Base-by-base conservation (phyloP, 768 basidiomycete genomes). In the Cytidiella melzeri region DNA sequence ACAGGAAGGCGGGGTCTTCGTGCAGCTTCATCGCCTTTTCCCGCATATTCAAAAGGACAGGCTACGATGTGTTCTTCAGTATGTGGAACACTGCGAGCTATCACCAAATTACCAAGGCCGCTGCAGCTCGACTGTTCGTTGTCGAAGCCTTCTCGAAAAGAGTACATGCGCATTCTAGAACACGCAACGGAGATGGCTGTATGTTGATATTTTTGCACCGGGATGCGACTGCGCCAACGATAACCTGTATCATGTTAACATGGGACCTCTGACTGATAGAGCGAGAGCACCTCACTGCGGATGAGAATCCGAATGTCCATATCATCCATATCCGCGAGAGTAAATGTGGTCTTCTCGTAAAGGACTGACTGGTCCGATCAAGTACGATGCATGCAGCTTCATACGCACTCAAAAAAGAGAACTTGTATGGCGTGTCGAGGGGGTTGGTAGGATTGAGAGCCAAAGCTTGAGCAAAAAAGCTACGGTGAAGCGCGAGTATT, bases 381-480 rank as follows among this genome's bases (percentile, higher is more conserved):
- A 82, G 58, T 5, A 83, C 70, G 24, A 60, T 60, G 45, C 69
- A 77, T 5, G 79, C 77, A 43, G 74, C 69, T 23, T 72, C 66
- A 64, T 81, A 81, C 19, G 77, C 72, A 9, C 73, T 71, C 13
- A 70, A 47, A 43, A 82, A 76, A 7, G 80, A 82, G 27, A 72
- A 69, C 23, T 70, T 64, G 53, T 76, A 75, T 5, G 73, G 71
- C 45, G 73, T 75, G 43, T 62, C 60, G 52, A 79, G 56, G 0
- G 81, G 78, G 53, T 79, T 69, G 1, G 64, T 57, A 1, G 76
- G 70, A 48, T 73, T 59, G 48, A 76, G 73, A 2, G 70, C 62
- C 62, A 82, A 68, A 4, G 76, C 79, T 57, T 77, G 76, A 9
- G 76, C 77, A 56, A 82, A 81, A 60, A 73, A 79, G 18, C 72